Evolutionary conservation across 805 yeast species (phyloP).

Genomic region (Candida rishiriensis): DNA sequence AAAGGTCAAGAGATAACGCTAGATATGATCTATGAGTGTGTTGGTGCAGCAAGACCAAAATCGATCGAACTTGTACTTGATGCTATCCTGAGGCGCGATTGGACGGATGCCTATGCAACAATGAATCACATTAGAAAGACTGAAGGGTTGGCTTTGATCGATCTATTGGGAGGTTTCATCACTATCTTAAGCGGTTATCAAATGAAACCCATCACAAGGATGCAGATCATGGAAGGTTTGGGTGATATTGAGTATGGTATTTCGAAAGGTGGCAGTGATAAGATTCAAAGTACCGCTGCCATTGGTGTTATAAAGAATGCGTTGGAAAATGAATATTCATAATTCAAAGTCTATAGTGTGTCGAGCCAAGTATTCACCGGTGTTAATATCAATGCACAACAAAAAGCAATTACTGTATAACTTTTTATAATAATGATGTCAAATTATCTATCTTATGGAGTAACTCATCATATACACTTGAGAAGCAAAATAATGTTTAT

Average conservation of each 20-base stretch:
- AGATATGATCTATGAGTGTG: slow-evolving; percentile 84
- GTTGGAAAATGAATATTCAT: slow-evolving; percentile 47
- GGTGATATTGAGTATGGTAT: slow-evolving; percentile 90
- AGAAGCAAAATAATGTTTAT: too few species aligned
- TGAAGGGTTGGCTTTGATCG: slow-evolving; percentile 89
- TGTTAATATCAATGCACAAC: too few species aligned
- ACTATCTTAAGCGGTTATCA: slow-evolving; percentile 67
- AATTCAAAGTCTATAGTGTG: too few species aligned
- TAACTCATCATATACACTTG: too few species aligned
- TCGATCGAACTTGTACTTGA: slow-evolving; percentile 75
- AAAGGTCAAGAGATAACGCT: slow-evolving; percentile 51
- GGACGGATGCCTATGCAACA: slow-evolving; percentile 72
- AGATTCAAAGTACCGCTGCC: slow-evolving; percentile 83
- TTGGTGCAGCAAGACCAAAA: slow-evolving; percentile 91
- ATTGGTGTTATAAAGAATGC: slow-evolving; percentile 80
- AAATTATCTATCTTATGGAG: too few species aligned
- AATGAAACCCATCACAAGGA: slow-evolving; percentile 57
- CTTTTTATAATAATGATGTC: too few species aligned
- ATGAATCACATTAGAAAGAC: slow-evolving; percentile 58
- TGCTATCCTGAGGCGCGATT: slow-evolving; percentile 79
- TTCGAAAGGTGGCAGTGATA: slow-evolving; percentile 88
- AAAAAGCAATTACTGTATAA: too few species aligned
- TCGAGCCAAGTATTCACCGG: too few species aligned
- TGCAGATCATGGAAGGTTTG: slow-evolving; percentile 61
- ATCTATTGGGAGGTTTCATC: slow-evolving; percentile 71